Base-by-base conservation (phyloP, 129 eudicot genomes). In the Arctium minus region DNA sequence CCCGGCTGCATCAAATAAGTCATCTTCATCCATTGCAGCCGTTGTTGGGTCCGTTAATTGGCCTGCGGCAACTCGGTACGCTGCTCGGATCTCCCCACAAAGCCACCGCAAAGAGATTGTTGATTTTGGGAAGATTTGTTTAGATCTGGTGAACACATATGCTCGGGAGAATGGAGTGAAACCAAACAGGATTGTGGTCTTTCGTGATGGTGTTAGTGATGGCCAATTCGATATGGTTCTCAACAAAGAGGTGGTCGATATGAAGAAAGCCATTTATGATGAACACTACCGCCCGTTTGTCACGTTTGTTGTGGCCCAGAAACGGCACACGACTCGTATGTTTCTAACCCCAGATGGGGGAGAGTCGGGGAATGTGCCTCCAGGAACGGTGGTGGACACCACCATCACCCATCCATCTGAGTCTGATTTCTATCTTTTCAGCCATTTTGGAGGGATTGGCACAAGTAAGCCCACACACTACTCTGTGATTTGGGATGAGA, bases 131-230 rank as follows among this genome's bases (percentile, higher is more conserved):
- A 62, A 74, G 29, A 75, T 88, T 80, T 92, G 92, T 68, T 15
- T 60, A 74, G 97, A 92, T 22, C 78, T 94, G 70, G 71, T 92
- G 12, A 82, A 88, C 2, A 75, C 90, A 29, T 94, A 89, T 38
- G 92, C 83, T 1, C 73, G 72, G 9, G 18, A 79, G 5, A 94
- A 92, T 44, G 77, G 78, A 2, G 87, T 65, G 22, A 89, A 71
- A 74, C 98, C 98, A 0, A 84, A 80, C 39, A 92, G 75, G 62
- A 90, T 94, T 56, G 81, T 94, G 5, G 85, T 94, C 6, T 94
- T 90, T 37, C 97, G 98, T 39, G 98, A 92, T 60, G 97, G 98
- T 37, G 98, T 94, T 4, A 92, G 98, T 53, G 96, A 94, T 13
- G 96, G 91, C 2, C 97, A 94, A 3, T 91, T 92, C 71, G 94